These are phyloP conservation scores for Pisolithus orientalis DNA, from an alignment of 768 basidiomycete genomes.

Conservation along the genomic window DNA sequence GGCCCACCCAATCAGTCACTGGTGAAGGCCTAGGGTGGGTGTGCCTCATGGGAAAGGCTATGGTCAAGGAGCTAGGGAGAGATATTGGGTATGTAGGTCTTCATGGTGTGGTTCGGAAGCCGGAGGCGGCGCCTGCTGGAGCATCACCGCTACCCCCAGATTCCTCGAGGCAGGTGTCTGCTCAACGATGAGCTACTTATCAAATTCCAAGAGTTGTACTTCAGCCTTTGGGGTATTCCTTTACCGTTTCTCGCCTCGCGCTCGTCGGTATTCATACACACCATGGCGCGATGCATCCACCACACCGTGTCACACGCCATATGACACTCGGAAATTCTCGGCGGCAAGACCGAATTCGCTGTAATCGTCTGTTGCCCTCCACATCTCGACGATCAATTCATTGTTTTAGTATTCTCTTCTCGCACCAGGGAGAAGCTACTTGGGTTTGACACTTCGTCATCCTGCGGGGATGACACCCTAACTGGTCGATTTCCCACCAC, in stretches of 20 bases:
- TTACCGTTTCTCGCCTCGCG: conserved; percentile 3
- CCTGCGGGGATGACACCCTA: too few species aligned
- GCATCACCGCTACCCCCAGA: conserved; percentile 25
- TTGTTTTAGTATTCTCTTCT: background rate
- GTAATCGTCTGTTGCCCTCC: background rate
- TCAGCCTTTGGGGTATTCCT: conserved; percentile 7
- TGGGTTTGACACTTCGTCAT: too few species aligned
- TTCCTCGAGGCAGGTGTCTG: conserved; percentile 24
- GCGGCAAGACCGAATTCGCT: background rate
- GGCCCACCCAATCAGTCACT: conserved; percentile 68
- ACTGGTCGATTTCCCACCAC: too few species aligned
- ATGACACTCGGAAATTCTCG: background rate
- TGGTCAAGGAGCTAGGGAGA: conserved; percentile 78
- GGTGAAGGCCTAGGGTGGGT: conserved; percentile 83
- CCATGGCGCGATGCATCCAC: background rate
- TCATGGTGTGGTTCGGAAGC: conserved; percentile 67
- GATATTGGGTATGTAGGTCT: conserved; percentile 68
- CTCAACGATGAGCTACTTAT: conserved; percentile 22
- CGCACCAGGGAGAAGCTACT: background rate
- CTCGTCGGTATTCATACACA: background rate
- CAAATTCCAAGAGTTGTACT: conserved; percentile 5
- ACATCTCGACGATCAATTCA: background rate
- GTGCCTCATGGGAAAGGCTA: conserved; percentile 81
- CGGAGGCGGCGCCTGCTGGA: conserved; percentile 36
- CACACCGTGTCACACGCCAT: background rate